phyloP scores from a whole-genome alignment of 2,329 filamentous ascomycete species.

The Dactylellina sp. region DNA sequence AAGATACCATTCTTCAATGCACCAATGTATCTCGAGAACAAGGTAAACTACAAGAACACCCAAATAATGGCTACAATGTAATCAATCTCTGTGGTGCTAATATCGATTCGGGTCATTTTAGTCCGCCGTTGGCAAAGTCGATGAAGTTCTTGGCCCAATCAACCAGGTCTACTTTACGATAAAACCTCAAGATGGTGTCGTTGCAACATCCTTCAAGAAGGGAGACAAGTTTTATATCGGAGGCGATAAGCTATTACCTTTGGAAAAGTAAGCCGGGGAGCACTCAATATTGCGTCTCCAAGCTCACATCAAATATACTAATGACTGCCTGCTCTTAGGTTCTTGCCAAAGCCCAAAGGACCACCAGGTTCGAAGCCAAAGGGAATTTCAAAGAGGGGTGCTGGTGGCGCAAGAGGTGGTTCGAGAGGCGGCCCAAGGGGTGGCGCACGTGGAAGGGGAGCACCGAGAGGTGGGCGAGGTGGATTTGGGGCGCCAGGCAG shows the following conservation, averaged over 20 bases:
- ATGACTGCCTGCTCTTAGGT: conserved; percentile 12
- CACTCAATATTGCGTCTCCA: background rate
- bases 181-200: conserved; percentile 95
- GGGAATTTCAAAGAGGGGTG: conserved; percentile 50
- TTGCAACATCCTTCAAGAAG: conserved; percentile 91
- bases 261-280: conserved; percentile 75
- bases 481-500: conserved; percentile 34
- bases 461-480: conserved; percentile 49
- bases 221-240: conserved; percentile 98
- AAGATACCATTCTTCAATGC: conserved; percentile 99
- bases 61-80: too few relatives aligned
- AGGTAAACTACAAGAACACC: conserved; percentile 71
- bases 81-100: conserved; percentile 6
- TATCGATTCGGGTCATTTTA: conserved; percentile 61
- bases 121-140: conserved; percentile 93
- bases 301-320: background rate
- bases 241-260: conserved; percentile 89
- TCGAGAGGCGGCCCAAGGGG: conserved; percentile 33
- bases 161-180: conserved; percentile 99
- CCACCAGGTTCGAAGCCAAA: conserved; percentile 52
- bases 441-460: conserved; percentile 41
- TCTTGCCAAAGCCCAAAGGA: conserved; percentile 47
- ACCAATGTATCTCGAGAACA: conserved; percentile 98
- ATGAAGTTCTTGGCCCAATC: conserved; percentile 96
- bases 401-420: conserved; percentile 26